phyloP scores from a whole-genome alignment of 2,329 filamentous ascomycete species.

The Exophiala oligosperma region DNA sequence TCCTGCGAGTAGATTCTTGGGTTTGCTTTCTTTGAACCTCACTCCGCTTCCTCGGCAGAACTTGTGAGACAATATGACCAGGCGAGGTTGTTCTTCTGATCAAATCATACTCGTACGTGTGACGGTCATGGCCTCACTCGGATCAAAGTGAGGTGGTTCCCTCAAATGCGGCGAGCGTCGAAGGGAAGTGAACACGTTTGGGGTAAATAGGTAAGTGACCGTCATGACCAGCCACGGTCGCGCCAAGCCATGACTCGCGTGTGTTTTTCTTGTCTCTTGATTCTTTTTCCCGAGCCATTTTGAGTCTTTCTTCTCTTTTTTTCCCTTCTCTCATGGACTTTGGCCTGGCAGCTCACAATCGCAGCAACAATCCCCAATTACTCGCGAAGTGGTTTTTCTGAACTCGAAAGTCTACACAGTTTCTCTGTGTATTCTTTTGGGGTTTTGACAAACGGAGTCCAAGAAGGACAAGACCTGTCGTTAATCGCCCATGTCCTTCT shows the following conservation, averaged over 20 bases:
- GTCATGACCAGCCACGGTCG: background rate
- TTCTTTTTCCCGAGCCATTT: background rate
- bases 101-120: background rate
- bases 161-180: background rate
- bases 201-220: background rate
- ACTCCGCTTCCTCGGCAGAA: background rate
- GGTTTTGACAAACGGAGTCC: slow-evolving; percentile 15
- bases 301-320: slow-evolving; percentile 4
- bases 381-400: slow-evolving; percentile 22
- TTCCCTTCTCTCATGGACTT: slow-evolving; percentile 14
- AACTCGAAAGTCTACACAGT: background rate
- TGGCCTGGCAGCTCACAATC: slow-evolving; percentile 29
- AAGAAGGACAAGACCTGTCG: slow-evolving; percentile 25
- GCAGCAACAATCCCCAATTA: slow-evolving; percentile 10
- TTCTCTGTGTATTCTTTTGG: background rate
- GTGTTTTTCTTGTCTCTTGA: background rate
- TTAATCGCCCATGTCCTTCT: slow-evolving; percentile 27
- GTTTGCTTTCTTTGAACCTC: too few species aligned
- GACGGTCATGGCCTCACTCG: background rate
- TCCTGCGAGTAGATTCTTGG: too few species aligned
- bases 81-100: background rate
- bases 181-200: slow-evolving; percentile 9
- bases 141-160: too few species aligned
- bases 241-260: background rate
- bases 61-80: too few species aligned